Evolutionary conservation across 2,329 filamentous ascomycete species (phyloP).

Genomic region (Endocalyx cinctus): DNA sequence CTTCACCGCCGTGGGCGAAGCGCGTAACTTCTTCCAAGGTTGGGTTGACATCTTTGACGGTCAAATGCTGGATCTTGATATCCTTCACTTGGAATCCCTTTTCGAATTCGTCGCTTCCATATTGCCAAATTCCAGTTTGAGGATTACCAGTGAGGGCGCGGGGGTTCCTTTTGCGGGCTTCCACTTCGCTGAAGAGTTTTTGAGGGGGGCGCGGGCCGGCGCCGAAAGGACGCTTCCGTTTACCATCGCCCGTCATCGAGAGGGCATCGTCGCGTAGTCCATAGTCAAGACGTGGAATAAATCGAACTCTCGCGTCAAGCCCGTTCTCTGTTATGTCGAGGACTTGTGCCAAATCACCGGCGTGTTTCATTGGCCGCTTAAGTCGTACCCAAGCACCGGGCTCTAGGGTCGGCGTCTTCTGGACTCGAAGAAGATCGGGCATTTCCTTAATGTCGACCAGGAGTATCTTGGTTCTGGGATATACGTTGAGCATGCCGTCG

Average conservation of each 20-base stretch:
- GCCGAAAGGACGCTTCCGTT: conserved; percentile 74
- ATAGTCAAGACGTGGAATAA: conserved; percentile 90
- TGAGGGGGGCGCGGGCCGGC: conserved; percentile 73
- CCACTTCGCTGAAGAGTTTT: conserved; percentile 85
- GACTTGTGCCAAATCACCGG: conserved; percentile 85
- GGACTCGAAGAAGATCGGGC: conserved; percentile 88
- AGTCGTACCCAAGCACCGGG: conserved; percentile 91
- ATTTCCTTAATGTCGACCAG: conserved; percentile 95
- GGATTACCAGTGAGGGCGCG: conserved; percentile 60
- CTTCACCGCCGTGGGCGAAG: conserved; percentile 82
- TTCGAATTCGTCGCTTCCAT: conserved; percentile 83
- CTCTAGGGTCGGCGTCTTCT: conserved; percentile 78
- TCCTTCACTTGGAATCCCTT: conserved; percentile 93
- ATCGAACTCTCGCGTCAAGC: conserved; percentile 77
- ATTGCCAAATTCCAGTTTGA: conserved; percentile 77
- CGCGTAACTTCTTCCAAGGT: conserved; percentile 93
- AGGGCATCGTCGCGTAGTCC: conserved; percentile 72
- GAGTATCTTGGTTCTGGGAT: conserved; percentile 79
- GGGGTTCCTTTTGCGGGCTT: conserved; percentile 84
- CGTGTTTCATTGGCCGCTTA: conserved; percentile 73
- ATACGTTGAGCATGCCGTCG: conserved; percentile 83
- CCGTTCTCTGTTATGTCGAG: conserved; percentile 91
- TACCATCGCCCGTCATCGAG: conserved; percentile 52
- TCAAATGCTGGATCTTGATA: conserved; percentile 81
- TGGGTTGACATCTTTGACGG: conserved; percentile 87